Percentiles rank a stretch among this genome's conserved stretches.
These are phyloP conservation scores for Oryza coarctata DNA, from an alignment of 176 grass and related monocot genomes.

Conservation along the genomic window DNA sequence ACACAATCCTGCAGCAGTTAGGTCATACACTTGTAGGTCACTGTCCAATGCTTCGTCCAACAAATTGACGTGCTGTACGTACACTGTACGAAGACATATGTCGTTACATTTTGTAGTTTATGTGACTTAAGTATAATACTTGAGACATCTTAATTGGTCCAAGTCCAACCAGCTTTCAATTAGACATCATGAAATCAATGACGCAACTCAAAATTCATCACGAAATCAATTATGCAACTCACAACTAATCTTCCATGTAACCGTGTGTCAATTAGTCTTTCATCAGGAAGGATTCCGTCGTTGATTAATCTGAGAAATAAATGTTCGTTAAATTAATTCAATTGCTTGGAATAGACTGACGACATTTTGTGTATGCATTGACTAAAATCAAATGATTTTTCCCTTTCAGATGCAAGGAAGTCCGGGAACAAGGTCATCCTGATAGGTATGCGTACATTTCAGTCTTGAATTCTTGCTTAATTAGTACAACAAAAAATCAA, in stretches of 20 bases:
- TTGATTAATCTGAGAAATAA: neutral
- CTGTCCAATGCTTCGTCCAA: neutral
- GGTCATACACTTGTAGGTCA: neutral
- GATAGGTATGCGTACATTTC: slow-evolving; percentile 28
- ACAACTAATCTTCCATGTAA: neutral
- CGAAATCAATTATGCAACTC: slow-evolving; percentile 10
- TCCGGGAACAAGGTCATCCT: slow-evolving; percentile 25
- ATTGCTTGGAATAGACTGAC: neutral
- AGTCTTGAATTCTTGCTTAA: neutral
- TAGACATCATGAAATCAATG: slow-evolving; percentile 15
- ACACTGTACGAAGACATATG: neutral
- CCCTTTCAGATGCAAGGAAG: slow-evolving; percentile 35
- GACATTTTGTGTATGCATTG: neutral
- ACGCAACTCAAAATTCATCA: neutral
- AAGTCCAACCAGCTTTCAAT: too few species aligned
- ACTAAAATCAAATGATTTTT: neutral
- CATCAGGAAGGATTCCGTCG: neutral
- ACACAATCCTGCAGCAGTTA: neutral
- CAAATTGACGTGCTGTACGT: neutral
- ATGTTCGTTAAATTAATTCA: neutral
- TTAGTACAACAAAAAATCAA: neutral
- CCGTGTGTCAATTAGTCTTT: neutral
- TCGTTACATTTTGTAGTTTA: neutral
- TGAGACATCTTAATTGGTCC: neutral
- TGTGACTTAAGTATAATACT: neutral